Percentiles rank a stretch among this genome's conserved stretches.
Evolutionary conservation across 169 alveolate genomes (phyloP).

Genomic region (Plasmodium yoelii): DNA sequence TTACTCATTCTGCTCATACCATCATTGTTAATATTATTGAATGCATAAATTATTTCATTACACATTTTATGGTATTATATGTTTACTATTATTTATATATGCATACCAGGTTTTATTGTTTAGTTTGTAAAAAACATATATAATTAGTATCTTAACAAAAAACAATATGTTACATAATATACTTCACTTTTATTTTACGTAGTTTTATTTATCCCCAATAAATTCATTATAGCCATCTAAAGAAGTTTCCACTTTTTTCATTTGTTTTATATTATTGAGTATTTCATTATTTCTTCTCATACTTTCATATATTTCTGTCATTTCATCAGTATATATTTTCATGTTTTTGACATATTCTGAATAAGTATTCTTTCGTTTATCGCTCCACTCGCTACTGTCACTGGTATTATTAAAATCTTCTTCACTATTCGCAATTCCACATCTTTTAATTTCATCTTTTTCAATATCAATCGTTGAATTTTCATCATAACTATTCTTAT

Average conservation of each 20-base stretch:
- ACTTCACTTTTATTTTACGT: too few relatives aligned
- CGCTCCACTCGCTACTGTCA: background rate
- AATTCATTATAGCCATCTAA: background rate
- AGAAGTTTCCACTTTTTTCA: constrained; percentile 4
- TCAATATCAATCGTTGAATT: background rate
- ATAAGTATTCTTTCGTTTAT: constrained; percentile 7
- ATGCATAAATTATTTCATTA: too few relatives aligned
- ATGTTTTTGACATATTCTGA: constrained; percentile 34
- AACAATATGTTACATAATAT: too few relatives aligned
- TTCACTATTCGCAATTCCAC: background rate
- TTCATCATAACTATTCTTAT: background rate
- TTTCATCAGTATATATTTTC: constrained; percentile 50
- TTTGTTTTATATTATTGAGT: constrained; percentile 20
- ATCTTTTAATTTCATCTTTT: background rate
- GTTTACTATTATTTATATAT: too few relatives aligned
- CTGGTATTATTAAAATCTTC: background rate
- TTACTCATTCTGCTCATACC: too few relatives aligned
- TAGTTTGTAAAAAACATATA: too few relatives aligned
- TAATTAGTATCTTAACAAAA: too few relatives aligned
- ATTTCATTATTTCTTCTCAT: constrained; percentile 44
- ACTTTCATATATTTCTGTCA: constrained; percentile 36
- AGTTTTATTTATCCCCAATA: background rate
- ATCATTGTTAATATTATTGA: too few relatives aligned
- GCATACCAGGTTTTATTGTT: too few relatives aligned
- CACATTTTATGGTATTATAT: too few relatives aligned